Base-by-base conservation (phyloP, 306 rosid genomes). In the Cucurbita maxima region DNA sequence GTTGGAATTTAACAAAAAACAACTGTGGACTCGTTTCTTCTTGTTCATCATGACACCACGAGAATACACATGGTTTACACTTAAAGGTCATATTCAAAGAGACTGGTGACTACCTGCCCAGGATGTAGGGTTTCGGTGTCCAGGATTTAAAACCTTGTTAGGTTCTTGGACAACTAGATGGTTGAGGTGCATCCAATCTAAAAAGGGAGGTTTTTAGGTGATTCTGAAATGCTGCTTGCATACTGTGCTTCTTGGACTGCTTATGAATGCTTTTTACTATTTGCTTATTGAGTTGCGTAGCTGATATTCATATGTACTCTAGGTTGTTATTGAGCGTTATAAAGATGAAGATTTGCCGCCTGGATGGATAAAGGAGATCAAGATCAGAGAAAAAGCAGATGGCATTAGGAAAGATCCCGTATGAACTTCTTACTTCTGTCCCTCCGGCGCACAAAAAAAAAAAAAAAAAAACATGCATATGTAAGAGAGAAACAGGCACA, bases 311-410 rank as follows among this genome's bases (percentile, higher is more conserved):
- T 51, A 64, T 75, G 47, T 73, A 78, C 74, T 85, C 18, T 82
- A 90, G 96, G 91, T 74, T 88, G 80, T 72, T 47, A 81, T 79
- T 52, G 87, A 85, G 84, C 89, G 81, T 76, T 71, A 80, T 37
- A 44, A 69, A 51, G 86, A 30, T 69, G 90, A 88, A 73, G 96
- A 87, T 84, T 80, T 92, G 78, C 96, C 98, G 16, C 83, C 88
- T 51, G 96, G 96, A 61, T 90, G 96, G 96, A 83, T 75, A 68
- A 81, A 82, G 79, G 90, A 87, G 82, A 79, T 83, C 77, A 92
- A 80, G 83, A 83, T 81, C 74, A 79, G 66, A 80, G 80, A 73
- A 84, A 80, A 43, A 25, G 20, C 74, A 55, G 76, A 75, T 41
- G 87, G 83, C 64, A 63, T 74, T 7, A 85, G 79, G 70, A 80